phyloP scores from a whole-genome alignment of 2,329 filamentous ascomycete species.

The Sclerotinia glacialis region DNA sequence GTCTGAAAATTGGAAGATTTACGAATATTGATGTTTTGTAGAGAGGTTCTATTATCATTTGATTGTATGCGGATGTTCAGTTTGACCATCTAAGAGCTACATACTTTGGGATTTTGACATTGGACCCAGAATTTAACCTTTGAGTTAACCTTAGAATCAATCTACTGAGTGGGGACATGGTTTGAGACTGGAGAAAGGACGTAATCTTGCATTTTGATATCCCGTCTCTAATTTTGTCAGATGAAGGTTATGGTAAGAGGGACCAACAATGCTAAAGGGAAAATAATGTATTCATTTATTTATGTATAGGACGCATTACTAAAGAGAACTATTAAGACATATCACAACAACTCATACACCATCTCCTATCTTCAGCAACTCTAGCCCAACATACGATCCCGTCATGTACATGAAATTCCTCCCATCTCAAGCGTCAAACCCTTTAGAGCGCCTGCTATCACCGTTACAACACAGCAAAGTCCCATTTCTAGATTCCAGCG shows the following conservation, averaged over 20 bases:
- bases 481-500: not conserved
- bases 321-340: not conserved
- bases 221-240: not conserved
- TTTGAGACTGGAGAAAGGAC: not conserved
- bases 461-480: not conserved
- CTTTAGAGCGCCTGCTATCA: not conserved
- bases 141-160: constrained; percentile 1
- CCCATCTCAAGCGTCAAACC: not conserved
- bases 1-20: too few relatives aligned
- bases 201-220: too few relatives aligned
- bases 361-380: not conserved
- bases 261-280: not conserved
- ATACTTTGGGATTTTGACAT: not conserved
- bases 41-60: not conserved
- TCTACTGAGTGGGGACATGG: not conserved
- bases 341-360: not conserved
- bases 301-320: not conserved
- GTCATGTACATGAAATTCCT: constrained; percentile 18
- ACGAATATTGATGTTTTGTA: too few relatives aligned
- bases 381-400: constrained; percentile 22
- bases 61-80: too few relatives aligned
- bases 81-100: too few relatives aligned
- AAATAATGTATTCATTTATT: not conserved
- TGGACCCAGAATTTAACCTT: not conserved
- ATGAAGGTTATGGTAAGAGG: not conserved